A percentile compares a stretch with the other conserved stretches of the same genome.
phyloP scores from a whole-genome alignment of 2,329 filamentous ascomycete species.

The Cladosporium cucumerinum region DNA sequence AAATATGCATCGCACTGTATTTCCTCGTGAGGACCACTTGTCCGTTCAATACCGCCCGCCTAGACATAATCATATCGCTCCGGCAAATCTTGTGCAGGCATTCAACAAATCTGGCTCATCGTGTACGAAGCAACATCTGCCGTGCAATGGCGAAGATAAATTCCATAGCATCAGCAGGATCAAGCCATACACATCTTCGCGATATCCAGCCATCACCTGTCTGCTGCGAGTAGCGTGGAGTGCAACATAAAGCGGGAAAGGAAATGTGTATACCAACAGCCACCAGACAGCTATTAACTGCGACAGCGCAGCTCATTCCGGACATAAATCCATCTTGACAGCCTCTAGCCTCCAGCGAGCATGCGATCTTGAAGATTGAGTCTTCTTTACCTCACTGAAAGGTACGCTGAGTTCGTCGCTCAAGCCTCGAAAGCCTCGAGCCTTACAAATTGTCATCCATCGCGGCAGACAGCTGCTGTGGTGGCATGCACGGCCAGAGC shows the following conservation, averaged over 20 bases:
- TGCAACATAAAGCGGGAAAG: neutral
- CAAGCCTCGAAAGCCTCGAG: neutral
- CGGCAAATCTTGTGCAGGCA: neutral
- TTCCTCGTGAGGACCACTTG: neutral
- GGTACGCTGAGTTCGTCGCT: neutral
- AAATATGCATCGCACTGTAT: neutral
- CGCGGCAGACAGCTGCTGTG: neutral
- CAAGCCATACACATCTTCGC: neutral
- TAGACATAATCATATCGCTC: neutral
- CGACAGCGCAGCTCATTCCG: neutral
- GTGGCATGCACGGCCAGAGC: neutral
- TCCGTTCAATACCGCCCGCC: neutral
- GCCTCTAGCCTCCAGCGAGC: neutral
- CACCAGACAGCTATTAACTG: neutral
- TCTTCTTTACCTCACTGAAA: neutral
- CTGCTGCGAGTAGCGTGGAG: neutral
- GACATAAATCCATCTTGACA: neutral
- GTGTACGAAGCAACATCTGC: neutral
- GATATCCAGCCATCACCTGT: neutral
- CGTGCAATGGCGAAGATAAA: neutral
- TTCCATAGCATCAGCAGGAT: neutral
- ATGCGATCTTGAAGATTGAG: neutral
- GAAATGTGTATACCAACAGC: neutral
- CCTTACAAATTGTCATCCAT: neutral
- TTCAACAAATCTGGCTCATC: neutral